Evolutionary conservation across 2,329 filamentous ascomycete species (phyloP).

Genomic region (Sarocladium strictum): DNA sequence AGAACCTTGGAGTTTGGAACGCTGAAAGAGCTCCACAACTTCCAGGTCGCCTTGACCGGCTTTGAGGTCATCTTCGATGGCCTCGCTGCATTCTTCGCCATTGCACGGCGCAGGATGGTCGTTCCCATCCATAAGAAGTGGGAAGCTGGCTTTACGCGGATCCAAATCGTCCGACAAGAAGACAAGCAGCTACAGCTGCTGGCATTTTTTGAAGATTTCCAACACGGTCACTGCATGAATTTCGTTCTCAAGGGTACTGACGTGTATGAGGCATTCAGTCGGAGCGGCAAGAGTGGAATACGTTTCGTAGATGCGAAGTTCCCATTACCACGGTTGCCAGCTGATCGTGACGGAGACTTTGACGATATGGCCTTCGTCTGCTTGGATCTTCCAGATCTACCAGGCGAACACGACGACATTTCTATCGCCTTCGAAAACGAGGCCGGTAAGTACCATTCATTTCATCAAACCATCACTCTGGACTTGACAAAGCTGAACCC

Average conservation of each 20-base stretch:
- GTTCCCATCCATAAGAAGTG: constrained; percentile 93
- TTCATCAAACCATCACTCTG: too few relatives aligned
- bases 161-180: constrained; percentile 68
- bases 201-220: constrained; percentile 84
- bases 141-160: constrained; percentile 73
- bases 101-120: constrained; percentile 79
- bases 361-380: constrained; percentile 71
- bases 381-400: constrained; percentile 81
- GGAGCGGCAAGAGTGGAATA: constrained; percentile 62
- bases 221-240: constrained; percentile 82
- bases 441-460: constrained; percentile 54
- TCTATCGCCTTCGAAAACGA: constrained; percentile 77
- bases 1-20: constrained; percentile 66
- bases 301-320: constrained; percentile 89
- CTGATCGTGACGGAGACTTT: constrained; percentile 43
- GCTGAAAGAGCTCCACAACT: constrained; percentile 65
- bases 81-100: constrained; percentile 68
- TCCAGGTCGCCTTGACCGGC: constrained; percentile 74
- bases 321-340: constrained; percentile 61
- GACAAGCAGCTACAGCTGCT: constrained; percentile 72
- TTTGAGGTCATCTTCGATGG: constrained; percentile 71
- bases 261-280: constrained; percentile 64
- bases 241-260: constrained; percentile 82
- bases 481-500: constrained; percentile 18
- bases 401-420: constrained; percentile 90